Evolutionary conservation across 306 rosid genomes (phyloP), one percentile per base, ranked within the genome.

Genomic region (Lablab purpureus): DNA sequence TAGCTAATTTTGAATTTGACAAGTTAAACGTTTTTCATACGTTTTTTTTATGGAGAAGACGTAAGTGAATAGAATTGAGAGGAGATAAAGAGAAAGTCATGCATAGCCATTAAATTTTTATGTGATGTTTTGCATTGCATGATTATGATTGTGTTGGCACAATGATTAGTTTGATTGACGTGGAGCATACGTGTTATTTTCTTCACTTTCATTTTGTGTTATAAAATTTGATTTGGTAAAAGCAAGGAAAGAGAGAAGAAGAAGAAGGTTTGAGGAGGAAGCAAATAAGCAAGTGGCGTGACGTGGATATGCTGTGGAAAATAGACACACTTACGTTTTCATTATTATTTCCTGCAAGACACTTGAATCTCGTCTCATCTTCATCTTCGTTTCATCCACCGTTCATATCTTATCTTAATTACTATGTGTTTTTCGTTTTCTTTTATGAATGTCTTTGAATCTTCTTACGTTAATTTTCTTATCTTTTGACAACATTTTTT

Each of bases 111-210:
- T 17, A 7, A 22, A 56, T 56, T 25, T 23, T 7, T 19, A 51
- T 2, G 1, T 10, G 2, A 0, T 4, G 17, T 5, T 32, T 64
- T 34, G 55, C 23, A 66, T 77, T 68, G 59, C 5, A 46, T 27
- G 55, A 13, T 13, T 22, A 13, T 23, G 23, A 22, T 19, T 13
- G 7, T 14, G 8, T 64, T 17, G 80, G 73, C 73, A 79, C 50
- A 45, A 62, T 75, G 37, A 66, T 23, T 8, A 36, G 14, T 7
- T 56, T 30, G 6, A 34, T 52, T 79, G 88, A 79, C 84, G 88
- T 86, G 88, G 88, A 7, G 23, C 51, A 6, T 62, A 69, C 82
- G 81, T 76, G 82, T 74, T 75, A 58, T 15, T 76, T 68, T 54
- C 22, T 72, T 68, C 70, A 40, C 14, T 21, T 47, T 54, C 9